A percentile compares a stretch with the other conserved stretches of the same genome.
These are phyloP conservation scores for Suhomyces emberorum DNA, from an alignment of 805 yeast genomes.

Conservation along the genomic window DNA sequence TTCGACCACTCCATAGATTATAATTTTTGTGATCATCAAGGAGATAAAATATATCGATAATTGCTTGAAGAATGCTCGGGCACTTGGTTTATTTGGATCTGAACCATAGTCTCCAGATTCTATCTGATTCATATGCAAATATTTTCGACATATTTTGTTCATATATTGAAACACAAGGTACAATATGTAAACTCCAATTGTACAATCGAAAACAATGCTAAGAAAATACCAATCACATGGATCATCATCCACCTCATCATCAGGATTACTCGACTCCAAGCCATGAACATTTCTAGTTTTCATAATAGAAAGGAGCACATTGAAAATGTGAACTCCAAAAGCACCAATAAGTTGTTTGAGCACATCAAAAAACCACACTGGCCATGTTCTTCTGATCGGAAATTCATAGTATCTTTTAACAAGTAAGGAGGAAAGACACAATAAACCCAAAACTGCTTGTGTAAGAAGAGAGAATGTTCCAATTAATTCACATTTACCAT, in stretches of 20 bases:
- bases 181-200: slow-evolving; percentile 85
- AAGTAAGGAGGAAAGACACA: slow-evolving; percentile 71
- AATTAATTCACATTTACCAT: slow-evolving; percentile 45
- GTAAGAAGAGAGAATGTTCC: slow-evolving; percentile 86
- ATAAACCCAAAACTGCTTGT: slow-evolving; percentile 71
- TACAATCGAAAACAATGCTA: slow-evolving; percentile 84
- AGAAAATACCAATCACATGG: slow-evolving; percentile 96
- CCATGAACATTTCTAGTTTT: slow-evolving; percentile 26
- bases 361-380: slow-evolving; percentile 86
- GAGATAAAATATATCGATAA: slow-evolving; percentile 65
- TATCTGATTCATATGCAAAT: slow-evolving; percentile 37
- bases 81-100: slow-evolving; percentile 53
- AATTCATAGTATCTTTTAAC: slow-evolving; percentile 74
- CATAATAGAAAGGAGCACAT: slow-evolving; percentile 66
- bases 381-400: slow-evolving; percentile 80
- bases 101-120: slow-evolving; percentile 63
- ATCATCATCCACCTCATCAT: slow-evolving; percentile 25
- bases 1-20: slow-evolving; percentile 60
- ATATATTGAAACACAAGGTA: slow-evolving; percentile 49
- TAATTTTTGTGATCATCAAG: slow-evolving; percentile 59
- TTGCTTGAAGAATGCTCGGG: slow-evolving; percentile 64
- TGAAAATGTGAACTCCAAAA: slow-evolving; percentile 74
- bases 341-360: slow-evolving; percentile 89
- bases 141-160: slow-evolving; percentile 41
- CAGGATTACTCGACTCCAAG: not conserved